Evolutionary conservation across 148 eudicot genomes (phyloP).

Genomic region (Nepenthes gracilis): DNA sequence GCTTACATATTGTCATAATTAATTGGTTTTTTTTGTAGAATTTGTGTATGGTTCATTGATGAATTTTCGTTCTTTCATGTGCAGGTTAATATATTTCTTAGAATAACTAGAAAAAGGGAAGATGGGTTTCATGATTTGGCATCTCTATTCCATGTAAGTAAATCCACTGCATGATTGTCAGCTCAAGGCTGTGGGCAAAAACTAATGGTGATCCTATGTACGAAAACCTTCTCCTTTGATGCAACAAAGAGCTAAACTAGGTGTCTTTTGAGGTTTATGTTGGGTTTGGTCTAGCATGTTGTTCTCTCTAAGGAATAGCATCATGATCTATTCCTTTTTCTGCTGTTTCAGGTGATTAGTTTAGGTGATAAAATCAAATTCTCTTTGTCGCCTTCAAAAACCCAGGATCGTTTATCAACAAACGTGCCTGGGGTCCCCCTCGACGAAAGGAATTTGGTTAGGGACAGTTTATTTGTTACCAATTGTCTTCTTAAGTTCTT

Average conservation of each 20-base stretch:
- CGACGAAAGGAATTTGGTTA: conserved; percentile 86
- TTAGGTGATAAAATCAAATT: conserved; percentile 90
- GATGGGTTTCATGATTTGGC: conserved; percentile 99
- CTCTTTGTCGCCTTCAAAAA: conserved; percentile 80
- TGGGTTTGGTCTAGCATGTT: too few species aligned
- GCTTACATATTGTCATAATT: not conserved
- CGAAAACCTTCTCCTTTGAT: not conserved
- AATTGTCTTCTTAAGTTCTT: conserved; percentile 3
- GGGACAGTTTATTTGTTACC: conserved; percentile 1
- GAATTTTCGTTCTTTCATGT: conserved; percentile 8
- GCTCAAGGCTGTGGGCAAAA: not conserved
- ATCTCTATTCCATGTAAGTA: conserved; percentile 88
- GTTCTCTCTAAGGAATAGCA: too few species aligned
- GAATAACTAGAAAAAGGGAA: conserved; percentile 83
- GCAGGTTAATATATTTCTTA: conserved; percentile 92
- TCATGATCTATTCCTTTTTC: not conserved
- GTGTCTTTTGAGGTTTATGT: not conserved
- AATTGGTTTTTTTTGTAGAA: not conserved
- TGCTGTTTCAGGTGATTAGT: conserved; percentile 57
- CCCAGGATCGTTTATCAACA: conserved; percentile 74
- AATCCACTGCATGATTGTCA: not conserved
- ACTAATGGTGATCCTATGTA: not conserved
- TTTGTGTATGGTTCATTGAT: not conserved
- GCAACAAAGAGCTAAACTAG: not conserved
- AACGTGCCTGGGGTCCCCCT: conserved; percentile 91